Evolutionary conservation across 345 rosid species (phyloP), one percentile per base, ranked within the genome.

Genomic region (Lagerstroemia speciosa): DNA sequence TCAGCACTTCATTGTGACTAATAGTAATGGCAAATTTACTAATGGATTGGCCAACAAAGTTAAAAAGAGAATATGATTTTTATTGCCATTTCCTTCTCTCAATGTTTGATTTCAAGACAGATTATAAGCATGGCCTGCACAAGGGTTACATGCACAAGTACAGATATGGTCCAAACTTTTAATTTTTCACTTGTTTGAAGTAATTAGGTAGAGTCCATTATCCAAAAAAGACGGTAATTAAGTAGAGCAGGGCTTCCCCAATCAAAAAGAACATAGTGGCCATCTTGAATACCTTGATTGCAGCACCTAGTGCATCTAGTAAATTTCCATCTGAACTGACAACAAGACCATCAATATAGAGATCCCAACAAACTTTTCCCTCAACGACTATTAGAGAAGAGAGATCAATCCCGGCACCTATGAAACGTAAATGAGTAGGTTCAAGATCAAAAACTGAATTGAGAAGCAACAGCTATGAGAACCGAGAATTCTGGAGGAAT

Each of bases 361-460:
- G 93, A 78, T 94, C 99, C 98, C 98, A 94, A 41, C 96, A 94
- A 61, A 91, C 74, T 82, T 82, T 87, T 60, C 97, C 97, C 75
- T 89, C 92, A 38, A 81, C 85, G 40, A 94, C 83, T 67, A 94
- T 71, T 50, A 91, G 80, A 14, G 96, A 89, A 20, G 96, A 76
- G 41, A 81, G 80, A 83, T 88, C 84, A 68, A 91, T 94, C 68
- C 96, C 91, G 75, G 96, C 88, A 15, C 97, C 96, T 94, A 84
- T 27, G 8, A 52, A 60, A 69, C 53, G 53, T 12, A n/a, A n/a
- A 61, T 17, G 16, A 6, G 24, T 43, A 12, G 32, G 31, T 0
- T 40, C 9, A 34, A 17, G 19, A 38, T 58, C 31, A 20, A 32
- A 41, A 32, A 36, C 0, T 16, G 27, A 26, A 14, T n/a, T 3